Conservation (phyloP, 2,329 filamentous ascomycete genomes). For the Fusarium sp. region DNA sequence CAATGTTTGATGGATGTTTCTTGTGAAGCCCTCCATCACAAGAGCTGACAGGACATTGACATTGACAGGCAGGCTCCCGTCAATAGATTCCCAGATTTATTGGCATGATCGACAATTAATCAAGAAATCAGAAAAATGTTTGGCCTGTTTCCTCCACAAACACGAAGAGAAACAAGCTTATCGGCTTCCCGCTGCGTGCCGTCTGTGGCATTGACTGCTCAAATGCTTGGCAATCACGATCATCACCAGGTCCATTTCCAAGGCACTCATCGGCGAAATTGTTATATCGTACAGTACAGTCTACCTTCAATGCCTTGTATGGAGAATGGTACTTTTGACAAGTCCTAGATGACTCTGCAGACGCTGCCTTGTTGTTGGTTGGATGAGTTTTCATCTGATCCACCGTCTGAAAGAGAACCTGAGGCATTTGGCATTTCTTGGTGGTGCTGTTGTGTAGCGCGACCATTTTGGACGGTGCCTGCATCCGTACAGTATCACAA, state of each 20-base stretch:
- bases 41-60: neutral
- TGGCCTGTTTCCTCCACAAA: constrained; percentile 8
- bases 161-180: constrained; percentile 34
- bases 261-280: neutral
- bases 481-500: constrained; percentile 29
- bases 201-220: neutral
- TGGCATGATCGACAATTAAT: constrained; percentile 3
- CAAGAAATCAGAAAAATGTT: neutral
- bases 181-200: constrained; percentile 27
- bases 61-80: constrained; percentile 14
- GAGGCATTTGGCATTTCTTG: constrained; percentile 30
- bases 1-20: neutral
- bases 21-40: constrained; percentile 24
- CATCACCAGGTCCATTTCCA: neutral
- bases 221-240: constrained; percentile 29
- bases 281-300: neutral
- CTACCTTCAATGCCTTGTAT: no score
- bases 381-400: constrained; percentile 18
- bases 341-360: constrained; percentile 11
- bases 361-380: constrained; percentile 14
- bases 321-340: neutral
- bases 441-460: constrained; percentile 12
- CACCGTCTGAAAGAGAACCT: constrained; percentile 20
- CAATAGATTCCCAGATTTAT: constrained; percentile 17
- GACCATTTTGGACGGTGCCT: constrained; percentile 29